phyloP scores from a whole-genome alignment of 1,284 basidiomycete genomes.

The Apiotrichum gamsii region DNA sequence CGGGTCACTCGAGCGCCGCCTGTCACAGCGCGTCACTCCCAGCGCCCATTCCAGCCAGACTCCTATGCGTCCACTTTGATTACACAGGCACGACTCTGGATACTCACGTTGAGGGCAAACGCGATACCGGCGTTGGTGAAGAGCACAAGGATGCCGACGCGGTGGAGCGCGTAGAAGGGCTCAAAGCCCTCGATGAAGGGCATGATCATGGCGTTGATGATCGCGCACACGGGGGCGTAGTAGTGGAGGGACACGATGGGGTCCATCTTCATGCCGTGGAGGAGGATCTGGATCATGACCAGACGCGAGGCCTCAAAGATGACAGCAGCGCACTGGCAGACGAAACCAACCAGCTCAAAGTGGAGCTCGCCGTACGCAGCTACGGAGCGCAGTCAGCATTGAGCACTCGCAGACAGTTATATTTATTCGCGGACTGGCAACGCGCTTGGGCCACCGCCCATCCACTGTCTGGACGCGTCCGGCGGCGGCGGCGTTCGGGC shows the following conservation, averaged over 20 bases:
- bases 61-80: no score
- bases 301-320: slow-evolving; percentile 58
- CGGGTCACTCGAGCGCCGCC: no score
- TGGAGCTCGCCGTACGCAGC: slow-evolving; percentile 21
- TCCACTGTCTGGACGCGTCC: no score
- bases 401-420: neutral
- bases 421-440: no score
- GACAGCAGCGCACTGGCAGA: slow-evolving; percentile 75
- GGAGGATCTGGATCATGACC: slow-evolving; percentile 91
- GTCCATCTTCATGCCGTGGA: slow-evolving; percentile 96
- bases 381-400: no score
- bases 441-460: no score
- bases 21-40: no score
- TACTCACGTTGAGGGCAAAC: slow-evolving; percentile 66
- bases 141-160: slow-evolving; percentile 70
- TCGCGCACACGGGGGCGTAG: slow-evolving; percentile 91
- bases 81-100: no score
- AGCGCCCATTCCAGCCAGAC: no score
- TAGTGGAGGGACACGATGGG: slow-evolving; percentile 93
- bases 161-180: slow-evolving; percentile 70
- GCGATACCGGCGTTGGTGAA: slow-evolving; percentile 80
- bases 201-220: slow-evolving; percentile 74
- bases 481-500: no score
- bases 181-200: slow-evolving; percentile 85
- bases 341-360: slow-evolving; percentile 63